Evolutionary conservation across 1,139 yeast species (phyloP).

Genomic region (Sugiyamaella sp.): DNA sequence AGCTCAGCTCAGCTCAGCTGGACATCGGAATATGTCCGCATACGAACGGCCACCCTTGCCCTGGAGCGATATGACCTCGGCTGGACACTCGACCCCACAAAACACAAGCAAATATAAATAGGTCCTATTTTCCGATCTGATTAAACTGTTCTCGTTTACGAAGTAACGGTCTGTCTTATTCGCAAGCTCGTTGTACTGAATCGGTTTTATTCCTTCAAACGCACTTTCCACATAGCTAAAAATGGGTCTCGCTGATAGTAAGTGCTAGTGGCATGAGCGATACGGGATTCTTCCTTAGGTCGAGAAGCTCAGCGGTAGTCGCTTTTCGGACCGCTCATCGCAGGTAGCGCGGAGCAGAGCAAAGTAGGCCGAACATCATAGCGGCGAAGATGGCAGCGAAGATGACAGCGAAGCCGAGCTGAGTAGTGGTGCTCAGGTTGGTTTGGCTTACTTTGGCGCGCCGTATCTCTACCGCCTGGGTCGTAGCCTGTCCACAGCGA

Average conservation of each 20-base stretch:
- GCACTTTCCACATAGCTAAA: constrained; percentile 6
- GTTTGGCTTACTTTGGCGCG: no score
- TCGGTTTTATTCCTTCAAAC: neutral
- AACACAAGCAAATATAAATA: constrained; percentile 16
- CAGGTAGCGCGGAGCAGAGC: no score
- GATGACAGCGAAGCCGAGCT: no score
- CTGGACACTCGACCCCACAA: constrained; percentile 15
- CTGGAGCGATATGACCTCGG: constrained; percentile 12
- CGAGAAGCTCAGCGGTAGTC: neutral
- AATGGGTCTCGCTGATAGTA: constrained; percentile 31
- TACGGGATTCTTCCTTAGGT: neutral
- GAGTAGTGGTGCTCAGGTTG: no score
- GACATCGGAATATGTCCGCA: no score
- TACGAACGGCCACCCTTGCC: constrained; percentile 2
- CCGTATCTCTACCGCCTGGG: no score
- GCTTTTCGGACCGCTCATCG: neutral
- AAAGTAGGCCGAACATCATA: no score
- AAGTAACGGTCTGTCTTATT: neutral
- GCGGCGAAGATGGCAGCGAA: no score
- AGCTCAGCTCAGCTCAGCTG: no score
- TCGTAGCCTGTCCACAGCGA: no score
- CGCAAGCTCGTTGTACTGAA: constrained; percentile 1
- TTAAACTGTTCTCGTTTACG: neutral
- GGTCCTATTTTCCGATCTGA: constrained; percentile 4
- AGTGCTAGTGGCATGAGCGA: constrained; percentile 7